Evolutionary conservation across 2,329 filamentous ascomycete genomes (phyloP).

Genomic region (Xylariaceae sp.): DNA sequence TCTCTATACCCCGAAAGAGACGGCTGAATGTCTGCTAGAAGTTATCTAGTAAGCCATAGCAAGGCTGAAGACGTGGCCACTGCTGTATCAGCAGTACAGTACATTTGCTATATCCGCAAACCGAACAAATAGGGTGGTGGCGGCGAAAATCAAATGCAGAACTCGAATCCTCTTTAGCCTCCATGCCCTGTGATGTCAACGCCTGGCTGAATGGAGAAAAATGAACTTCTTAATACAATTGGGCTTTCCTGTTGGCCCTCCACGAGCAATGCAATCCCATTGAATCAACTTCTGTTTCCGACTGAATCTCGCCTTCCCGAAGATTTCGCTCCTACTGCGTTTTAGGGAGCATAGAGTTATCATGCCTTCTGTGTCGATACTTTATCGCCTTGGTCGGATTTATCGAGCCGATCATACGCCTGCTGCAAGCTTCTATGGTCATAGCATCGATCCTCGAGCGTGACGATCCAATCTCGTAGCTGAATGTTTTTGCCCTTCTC

Average conservation of each 20-base stretch:
- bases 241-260: conserved; percentile 11
- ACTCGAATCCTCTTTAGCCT: conserved; percentile 18
- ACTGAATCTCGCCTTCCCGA: neutral
- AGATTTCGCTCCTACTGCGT: neutral
- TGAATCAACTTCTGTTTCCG: neutral
- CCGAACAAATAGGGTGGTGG: conserved; percentile 10
- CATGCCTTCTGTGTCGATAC: neutral
- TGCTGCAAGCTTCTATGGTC: conserved; percentile 60
- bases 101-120: too few species aligned
- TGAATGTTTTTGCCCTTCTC: conserved; percentile 76
- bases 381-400: conserved; percentile 35
- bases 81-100: too few species aligned
- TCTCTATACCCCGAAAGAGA: too few species aligned
- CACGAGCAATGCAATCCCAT: neutral
- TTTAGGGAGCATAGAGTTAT: neutral
- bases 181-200: conserved; percentile 27
- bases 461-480: conserved; percentile 74
- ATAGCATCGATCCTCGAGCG: conserved; percentile 73
- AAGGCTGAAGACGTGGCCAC: neutral
- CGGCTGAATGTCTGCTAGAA: too few species aligned
- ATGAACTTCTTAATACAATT: conserved; percentile 24
- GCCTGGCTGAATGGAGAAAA: conserved; percentile 28
- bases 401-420: conserved; percentile 52
- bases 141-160: conserved; percentile 15
- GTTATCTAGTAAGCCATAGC: too few species aligned